Evolutionary conservation across 345 rosid genomes (phyloP).

Genomic region (Anacardium occidentale): DNA sequence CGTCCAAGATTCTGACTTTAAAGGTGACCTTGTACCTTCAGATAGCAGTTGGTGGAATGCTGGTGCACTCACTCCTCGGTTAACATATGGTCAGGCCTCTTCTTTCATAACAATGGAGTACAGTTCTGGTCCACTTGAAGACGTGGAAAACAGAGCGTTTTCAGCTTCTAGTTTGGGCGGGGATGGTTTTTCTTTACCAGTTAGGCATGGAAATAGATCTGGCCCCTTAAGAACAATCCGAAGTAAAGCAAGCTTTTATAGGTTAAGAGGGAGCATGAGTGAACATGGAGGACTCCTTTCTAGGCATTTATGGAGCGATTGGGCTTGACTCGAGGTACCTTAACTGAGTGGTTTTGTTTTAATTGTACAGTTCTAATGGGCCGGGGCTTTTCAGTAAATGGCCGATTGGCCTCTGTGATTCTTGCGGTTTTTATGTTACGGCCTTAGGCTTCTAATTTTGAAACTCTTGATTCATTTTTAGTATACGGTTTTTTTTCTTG

Average conservation of each 20-base stretch:
- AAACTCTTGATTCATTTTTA: constrained; percentile 35
- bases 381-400: constrained; percentile 12
- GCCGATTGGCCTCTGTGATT: constrained; percentile 16
- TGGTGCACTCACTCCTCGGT: constrained; percentile 58
- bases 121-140: constrained; percentile 83
- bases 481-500: constrained; percentile 4
- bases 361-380: constrained; percentile 36
- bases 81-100: constrained; percentile 72
- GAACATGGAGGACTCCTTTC: constrained; percentile 83
- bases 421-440: constrained; percentile 12
- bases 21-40: constrained; percentile 69
- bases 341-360: not conserved
- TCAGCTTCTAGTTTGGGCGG: constrained; percentile 58
- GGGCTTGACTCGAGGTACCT: constrained; percentile 21
- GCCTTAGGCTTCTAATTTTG: constrained; percentile 31
- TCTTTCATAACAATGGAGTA: constrained; percentile 94
- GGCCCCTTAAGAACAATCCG: constrained; percentile 81
- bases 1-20: constrained; percentile 67
- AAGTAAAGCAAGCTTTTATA: constrained; percentile 64
- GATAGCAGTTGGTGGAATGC: constrained; percentile 97
- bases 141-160: constrained; percentile 61
- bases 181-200: constrained; percentile 47
- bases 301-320: constrained; percentile 38
- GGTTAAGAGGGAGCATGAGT: constrained; percentile 85
- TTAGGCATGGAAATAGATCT: constrained; percentile 76